These are phyloP conservation scores for Rhizopogon vulgaris DNA, from an alignment of 768 basidiomycete genomes.

Conservation along the genomic window DNA sequence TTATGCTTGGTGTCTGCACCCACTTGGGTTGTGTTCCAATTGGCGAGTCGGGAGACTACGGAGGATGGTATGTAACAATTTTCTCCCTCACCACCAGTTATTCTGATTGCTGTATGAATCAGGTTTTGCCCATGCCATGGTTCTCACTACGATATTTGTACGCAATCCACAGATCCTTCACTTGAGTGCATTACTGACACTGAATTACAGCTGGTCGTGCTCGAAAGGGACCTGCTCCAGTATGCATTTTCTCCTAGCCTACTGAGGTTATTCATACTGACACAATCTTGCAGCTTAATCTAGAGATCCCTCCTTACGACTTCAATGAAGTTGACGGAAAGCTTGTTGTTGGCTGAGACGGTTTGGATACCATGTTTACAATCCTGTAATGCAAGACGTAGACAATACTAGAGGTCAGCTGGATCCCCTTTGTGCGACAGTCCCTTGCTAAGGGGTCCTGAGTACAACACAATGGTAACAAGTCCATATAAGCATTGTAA, in stretches of 20 bases:
- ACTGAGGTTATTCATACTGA: slow-evolving; percentile 3
- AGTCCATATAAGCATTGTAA: background rate
- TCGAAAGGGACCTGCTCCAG: slow-evolving; percentile 94
- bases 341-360: slow-evolving; percentile 70
- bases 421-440: background rate
- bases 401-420: slow-evolving; percentile 16
- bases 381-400: slow-evolving; percentile 13
- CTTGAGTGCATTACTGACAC: slow-evolving; percentile 6
- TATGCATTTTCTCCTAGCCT: slow-evolving; percentile 32
- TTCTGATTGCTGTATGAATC: background rate
- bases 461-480: background rate
- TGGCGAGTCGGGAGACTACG: slow-evolving; percentile 93
- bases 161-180: slow-evolving; percentile 23
- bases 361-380: slow-evolving; percentile 5
- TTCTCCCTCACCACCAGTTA: background rate
- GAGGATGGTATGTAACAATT: slow-evolving; percentile 76
- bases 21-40: slow-evolving; percentile 99
- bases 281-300: slow-evolving; percentile 54
- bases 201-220: slow-evolving; percentile 72
- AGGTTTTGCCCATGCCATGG: slow-evolving; percentile 99
- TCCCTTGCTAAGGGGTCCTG: background rate
- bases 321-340: slow-evolving; percentile 87
- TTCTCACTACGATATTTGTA: slow-evolving; percentile 96
- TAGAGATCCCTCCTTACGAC: slow-evolving; percentile 86
- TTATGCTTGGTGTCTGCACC: slow-evolving; percentile 92